Conservation (phyloP, 2,329 filamentous ascomycete genomes). For the Colletotrichum limetticola region DNA sequence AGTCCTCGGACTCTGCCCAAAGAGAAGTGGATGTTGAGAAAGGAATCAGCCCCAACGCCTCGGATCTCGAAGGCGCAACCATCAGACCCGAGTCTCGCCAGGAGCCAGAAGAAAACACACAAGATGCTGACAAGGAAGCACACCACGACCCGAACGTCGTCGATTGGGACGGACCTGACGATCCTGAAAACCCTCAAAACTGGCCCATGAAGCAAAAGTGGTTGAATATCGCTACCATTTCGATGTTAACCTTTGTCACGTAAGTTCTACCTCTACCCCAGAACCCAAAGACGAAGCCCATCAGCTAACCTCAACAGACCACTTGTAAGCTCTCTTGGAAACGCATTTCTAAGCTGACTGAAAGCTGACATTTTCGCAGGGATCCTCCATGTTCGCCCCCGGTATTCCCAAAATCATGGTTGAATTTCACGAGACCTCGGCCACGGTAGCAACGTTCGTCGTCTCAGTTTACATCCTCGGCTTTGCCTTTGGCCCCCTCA, state of each 20-base stretch:
- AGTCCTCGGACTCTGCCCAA: constrained; percentile 1
- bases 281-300: neutral
- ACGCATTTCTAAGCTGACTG: fast-evolving
- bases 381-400: constrained; percentile 64
- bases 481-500: constrained; percentile 57
- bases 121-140: constrained; percentile 1
- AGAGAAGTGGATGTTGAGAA: constrained; percentile 23
- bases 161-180: constrained; percentile 69
- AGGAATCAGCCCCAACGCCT: constrained; percentile 4
- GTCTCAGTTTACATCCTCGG: constrained; percentile 68
- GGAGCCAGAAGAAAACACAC: neutral
- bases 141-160: constrained; percentile 47
- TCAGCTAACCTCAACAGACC: constrained; percentile 34
- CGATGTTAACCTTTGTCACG: constrained; percentile 36
- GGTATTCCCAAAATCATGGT: constrained; percentile 65
- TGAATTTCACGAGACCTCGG: constrained; percentile 60
- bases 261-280: constrained; percentile 8
- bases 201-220: constrained; percentile 66
- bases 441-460: constrained; percentile 62
- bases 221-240: constrained; percentile 47
- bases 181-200: constrained; percentile 74
- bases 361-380: constrained; percentile 33
- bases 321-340: constrained; percentile 17
- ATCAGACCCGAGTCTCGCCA: constrained; percentile 19
- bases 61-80: constrained; percentile 24